These are phyloP conservation scores for Naegleria gruberi DNA, from an alignment of 208 protist species.

Conservation along the genomic window DNA sequence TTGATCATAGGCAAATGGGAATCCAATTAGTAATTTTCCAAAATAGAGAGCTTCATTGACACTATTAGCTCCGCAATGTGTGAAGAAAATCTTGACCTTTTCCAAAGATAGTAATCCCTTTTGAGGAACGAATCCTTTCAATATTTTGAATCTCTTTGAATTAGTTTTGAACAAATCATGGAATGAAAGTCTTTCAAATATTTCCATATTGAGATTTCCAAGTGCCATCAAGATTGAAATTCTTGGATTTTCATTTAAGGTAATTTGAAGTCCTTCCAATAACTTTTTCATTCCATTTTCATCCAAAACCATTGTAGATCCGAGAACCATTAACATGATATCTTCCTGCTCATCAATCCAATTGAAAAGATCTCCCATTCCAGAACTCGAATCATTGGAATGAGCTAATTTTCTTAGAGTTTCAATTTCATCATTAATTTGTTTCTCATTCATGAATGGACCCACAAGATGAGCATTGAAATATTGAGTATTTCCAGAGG, in stretches of 20 bases:
- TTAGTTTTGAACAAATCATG: not conserved
- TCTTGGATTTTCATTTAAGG: not conserved
- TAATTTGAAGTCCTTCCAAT: not conserved
- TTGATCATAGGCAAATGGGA: not conserved
- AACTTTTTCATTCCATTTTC: not conserved
- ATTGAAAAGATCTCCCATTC: not conserved
- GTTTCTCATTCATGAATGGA: not conserved
- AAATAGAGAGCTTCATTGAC: not conserved
- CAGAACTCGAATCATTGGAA: not conserved
- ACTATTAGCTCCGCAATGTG: not conserved
- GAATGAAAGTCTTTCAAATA: too few species aligned
- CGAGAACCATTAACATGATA: not conserved
- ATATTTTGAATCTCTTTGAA: not conserved
- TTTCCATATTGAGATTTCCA: not conserved
- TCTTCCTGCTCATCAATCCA: not conserved
- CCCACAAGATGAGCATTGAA: not conserved
- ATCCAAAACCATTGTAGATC: not conserved
- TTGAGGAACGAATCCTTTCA: not conserved
- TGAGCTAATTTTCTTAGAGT: not conserved
- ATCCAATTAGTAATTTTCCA: not conserved
- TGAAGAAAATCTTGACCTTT: not conserved
- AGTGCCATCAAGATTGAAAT: not conserved
- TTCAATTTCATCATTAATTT: not conserved
- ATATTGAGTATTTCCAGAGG: not conserved
- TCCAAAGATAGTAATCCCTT: not conserved